Percentiles rank a stretch among this genome's conserved stretches.
These are phyloP conservation scores for Penicillium sp. DNA, from an alignment of 2,329 filamentous ascomycete species.

Conservation along the genomic window DNA sequence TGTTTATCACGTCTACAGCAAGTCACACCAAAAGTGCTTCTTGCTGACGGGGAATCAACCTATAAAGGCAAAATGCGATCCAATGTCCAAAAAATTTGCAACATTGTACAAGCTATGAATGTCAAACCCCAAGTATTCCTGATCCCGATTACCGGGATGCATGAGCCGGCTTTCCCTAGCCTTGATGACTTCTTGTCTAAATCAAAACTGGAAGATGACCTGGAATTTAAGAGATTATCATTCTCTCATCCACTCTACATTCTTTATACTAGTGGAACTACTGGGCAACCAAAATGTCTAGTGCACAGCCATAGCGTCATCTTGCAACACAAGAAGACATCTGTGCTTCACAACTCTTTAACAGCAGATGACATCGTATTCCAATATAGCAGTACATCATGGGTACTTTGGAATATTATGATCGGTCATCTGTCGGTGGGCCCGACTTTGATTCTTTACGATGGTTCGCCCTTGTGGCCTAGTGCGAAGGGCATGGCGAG, in stretches of 20 bases:
- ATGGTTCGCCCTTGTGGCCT: slow-evolving; percentile 50
- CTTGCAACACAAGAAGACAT: slow-evolving; percentile 50
- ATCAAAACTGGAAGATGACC: slow-evolving; percentile 24
- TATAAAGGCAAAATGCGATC: slow-evolving; percentile 45
- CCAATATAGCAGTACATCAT: slow-evolving; percentile 53
- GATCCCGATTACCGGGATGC: slow-evolving; percentile 20
- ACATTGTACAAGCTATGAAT: slow-evolving; percentile 35
- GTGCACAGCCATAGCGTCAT: slow-evolving; percentile 51
- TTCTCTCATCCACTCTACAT: slow-evolving; percentile 51
- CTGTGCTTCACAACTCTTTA: slow-evolving; percentile 50
- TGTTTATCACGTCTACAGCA: slow-evolving; percentile 44
- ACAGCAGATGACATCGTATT: slow-evolving; percentile 46
- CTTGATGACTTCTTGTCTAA: slow-evolving; percentile 23
- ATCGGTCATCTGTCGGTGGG: slow-evolving; percentile 48
- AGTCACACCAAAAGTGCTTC: slow-evolving; percentile 45
- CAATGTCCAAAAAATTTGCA: slow-evolving; percentile 36
- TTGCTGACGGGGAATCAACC: slow-evolving; percentile 46
- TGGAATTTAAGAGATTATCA: slow-evolving; percentile 44
- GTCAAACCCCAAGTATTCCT: slow-evolving; percentile 25
- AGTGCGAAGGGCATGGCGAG: slow-evolving; percentile 36
- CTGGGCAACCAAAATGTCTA: slow-evolving; percentile 51
- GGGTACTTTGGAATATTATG: slow-evolving; percentile 54
- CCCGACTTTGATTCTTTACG: slow-evolving; percentile 49
- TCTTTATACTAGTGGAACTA: slow-evolving; percentile 50
- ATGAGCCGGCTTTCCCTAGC: slow-evolving; percentile 28